Evolutionary conservation across 2,329 filamentous ascomycete genomes (phyloP).

Genomic region (Cryphonectria radicalis): DNA sequence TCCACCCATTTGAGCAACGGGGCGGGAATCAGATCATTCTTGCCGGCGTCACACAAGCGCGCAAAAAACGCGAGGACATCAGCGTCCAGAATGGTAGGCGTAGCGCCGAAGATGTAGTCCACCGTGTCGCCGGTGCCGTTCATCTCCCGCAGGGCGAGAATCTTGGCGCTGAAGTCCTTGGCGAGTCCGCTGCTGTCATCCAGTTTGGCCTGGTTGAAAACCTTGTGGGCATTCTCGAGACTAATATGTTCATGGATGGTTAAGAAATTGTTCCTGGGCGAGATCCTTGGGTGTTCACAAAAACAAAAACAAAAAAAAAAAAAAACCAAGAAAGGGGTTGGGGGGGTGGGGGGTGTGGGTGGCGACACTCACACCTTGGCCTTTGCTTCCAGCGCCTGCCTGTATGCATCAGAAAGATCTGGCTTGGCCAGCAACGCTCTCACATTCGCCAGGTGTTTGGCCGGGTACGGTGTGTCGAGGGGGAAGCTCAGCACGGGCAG

Average conservation of each 20-base stretch:
- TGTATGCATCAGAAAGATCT: background rate
- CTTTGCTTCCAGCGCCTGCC: constrained; percentile 6
- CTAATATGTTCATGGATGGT: background rate
- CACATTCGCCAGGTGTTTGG: background rate
- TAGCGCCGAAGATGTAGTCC: constrained; percentile 4
- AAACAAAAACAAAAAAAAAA: too few relatives aligned
- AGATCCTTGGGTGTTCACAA: too few relatives aligned
- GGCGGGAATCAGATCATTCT: background rate
- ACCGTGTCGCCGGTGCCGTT: background rate
- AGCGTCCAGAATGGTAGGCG: background rate
- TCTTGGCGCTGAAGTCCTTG: background rate
- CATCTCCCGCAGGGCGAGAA: background rate
- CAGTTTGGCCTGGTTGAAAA: constrained; percentile 4
- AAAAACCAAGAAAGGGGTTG: too few relatives aligned
- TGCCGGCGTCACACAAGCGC: background rate
- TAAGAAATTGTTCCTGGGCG: background rate
- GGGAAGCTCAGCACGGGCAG: background rate
- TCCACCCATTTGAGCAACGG: constrained; percentile 9
- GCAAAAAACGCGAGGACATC: background rate
- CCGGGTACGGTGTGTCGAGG: background rate
- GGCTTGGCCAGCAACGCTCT: background rate
- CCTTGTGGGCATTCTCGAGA: background rate
- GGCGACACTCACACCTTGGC: background rate
- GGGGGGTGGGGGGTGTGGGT: too few relatives aligned
- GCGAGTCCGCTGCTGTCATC: background rate